Base-by-base conservation (phyloP, 768 basidiomycete genomes). In the Krasilnikovozyma curviuscula region DNA sequence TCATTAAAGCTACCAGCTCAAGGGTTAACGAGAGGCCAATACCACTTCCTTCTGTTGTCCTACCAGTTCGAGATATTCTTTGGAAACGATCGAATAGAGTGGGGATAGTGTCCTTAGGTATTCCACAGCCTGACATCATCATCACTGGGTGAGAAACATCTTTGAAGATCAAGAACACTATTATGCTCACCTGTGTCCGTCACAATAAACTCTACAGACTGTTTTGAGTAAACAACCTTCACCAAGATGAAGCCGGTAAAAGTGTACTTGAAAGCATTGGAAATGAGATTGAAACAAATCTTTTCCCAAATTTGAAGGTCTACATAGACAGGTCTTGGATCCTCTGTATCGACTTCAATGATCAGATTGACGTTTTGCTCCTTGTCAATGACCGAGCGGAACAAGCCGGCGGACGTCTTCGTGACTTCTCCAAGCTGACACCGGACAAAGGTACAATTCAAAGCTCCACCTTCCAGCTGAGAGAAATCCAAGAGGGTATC, bases 101-200 rank as follows among this genome's bases (percentile, higher is more conserved):
- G 33, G 33, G 10, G 10, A 37, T 37, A 12, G 35, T 12, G 10
- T 37, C 35, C 18, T 37, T 23, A 37, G 23, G n/a, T n/a, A 5
- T 5, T 4, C 18, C 35, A 10, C 5, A 37, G 18, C 35, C 67
- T 50, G n/a, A n/a, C n/a, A n/a, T n/a, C n/a, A n/a, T n/a, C n/a
- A 13, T 33, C 35, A 18, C 35, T 37, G 10, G 7, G 23, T 5
- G 4, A 10, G 10, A 18, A 37, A 5, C 18, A 37, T 12, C 35
- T 7, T 37, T 37, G 5, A 10, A 23, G 35, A 37, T 37, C 24
- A 12, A 37, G 4, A 37, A 5, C 24, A 10, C 10, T 10, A 37
- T 23, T 4, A 37, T 37, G 18, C 10, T n/a, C 58, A 60, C 68
- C 68, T 2, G 67, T 68, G 46, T 69, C 68, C 23, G 54, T 54